Conservation (phyloP, 1,284 basidiomycete species). For the Paramarasmius palmivorus region DNA sequence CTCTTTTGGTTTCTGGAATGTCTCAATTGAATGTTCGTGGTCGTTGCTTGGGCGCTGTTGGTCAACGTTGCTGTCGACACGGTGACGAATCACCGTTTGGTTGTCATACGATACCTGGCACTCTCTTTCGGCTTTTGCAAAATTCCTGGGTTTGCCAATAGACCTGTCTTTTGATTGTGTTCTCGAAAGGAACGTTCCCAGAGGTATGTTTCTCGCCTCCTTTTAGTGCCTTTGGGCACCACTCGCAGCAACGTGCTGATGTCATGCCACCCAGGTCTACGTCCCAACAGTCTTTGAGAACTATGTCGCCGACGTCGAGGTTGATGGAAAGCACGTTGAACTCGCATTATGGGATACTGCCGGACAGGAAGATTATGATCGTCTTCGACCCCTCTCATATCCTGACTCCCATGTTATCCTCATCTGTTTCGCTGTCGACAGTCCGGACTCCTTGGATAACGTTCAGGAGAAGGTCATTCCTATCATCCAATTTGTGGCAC, state of each 20-base stretch:
- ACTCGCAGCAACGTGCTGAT: background rate
- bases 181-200: conserved; percentile 91
- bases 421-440: conserved; percentile 93
- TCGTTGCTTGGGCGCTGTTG: background rate
- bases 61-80: background rate
- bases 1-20: background rate
- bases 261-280: conserved; percentile 62
- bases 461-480: conserved; percentile 88
- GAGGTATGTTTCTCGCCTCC: conserved; percentile 55
- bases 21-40: background rate
- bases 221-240: conserved; percentile 8
- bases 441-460: conserved; percentile 91
- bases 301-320: conserved; percentile 85
- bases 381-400: conserved; percentile 78
- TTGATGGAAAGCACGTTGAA: conserved; percentile 90
- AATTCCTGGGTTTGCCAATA: conserved; percentile 21
- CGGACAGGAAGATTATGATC: conserved; percentile 90
- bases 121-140: conserved; percentile 6
- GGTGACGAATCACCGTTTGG: background rate
- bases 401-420: conserved; percentile 93
- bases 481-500: conserved; percentile 1
- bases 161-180: conserved; percentile 85
- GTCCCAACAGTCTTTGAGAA: conserved; percentile 93
- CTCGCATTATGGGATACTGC: conserved; percentile 96
- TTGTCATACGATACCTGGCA: background rate